A percentile compares a stretch with the other conserved stretches of the same genome.
Evolutionary conservation across 2,329 filamentous ascomycete species (phyloP).

Genomic region (Verticillium albo-atrum): DNA sequence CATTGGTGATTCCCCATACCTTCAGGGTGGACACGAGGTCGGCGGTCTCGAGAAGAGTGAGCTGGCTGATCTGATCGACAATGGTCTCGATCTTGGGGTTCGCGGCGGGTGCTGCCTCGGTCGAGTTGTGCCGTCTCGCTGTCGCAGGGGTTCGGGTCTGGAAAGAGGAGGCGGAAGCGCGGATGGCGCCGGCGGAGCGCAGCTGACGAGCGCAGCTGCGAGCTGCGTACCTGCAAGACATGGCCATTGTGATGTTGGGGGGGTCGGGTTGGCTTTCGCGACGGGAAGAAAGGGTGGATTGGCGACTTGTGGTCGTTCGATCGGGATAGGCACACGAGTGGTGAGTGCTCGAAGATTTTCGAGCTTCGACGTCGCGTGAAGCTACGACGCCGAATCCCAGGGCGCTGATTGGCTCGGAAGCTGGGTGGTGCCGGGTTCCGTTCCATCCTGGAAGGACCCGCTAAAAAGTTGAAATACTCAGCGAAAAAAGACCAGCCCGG

Average conservation of each 20-base stretch:
- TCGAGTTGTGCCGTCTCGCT: conserved; percentile 82
- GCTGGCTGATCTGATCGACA: conserved; percentile 97
- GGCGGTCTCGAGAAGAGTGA: conserved; percentile 95
- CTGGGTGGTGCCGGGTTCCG: conserved; percentile 26
- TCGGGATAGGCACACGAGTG: conserved; percentile 1
- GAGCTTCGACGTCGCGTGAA: conserved; percentile 23
- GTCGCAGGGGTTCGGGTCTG: conserved; percentile 42
- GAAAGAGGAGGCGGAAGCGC: conserved; percentile 38
- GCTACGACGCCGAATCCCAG: conserved; percentile 8
- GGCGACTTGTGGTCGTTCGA: background rate
- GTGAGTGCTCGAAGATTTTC: conserved; percentile 33
- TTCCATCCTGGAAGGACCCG: conserved; percentile 15
- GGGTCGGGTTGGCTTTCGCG: conserved; percentile 1
- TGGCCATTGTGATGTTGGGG: conserved; percentile 46
- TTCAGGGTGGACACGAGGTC: conserved; percentile 93
- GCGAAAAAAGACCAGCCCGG: conserved; percentile 14
- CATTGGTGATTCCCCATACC: conserved; percentile 45
- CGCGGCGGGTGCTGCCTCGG: conserved; percentile 57
- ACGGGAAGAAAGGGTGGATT: background rate
- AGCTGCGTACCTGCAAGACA: conserved; percentile 59
- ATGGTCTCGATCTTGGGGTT: conserved; percentile 94
- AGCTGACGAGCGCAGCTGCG: conserved; percentile 62
- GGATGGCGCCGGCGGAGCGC: conserved; percentile 41
- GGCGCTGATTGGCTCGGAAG: conserved; percentile 31
- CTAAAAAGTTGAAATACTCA: conserved; percentile 27